Evolutionary conservation across 129 eudicot species (phyloP), one percentile per base, ranked within the genome.

Genomic region (Flaveria robusta): DNA sequence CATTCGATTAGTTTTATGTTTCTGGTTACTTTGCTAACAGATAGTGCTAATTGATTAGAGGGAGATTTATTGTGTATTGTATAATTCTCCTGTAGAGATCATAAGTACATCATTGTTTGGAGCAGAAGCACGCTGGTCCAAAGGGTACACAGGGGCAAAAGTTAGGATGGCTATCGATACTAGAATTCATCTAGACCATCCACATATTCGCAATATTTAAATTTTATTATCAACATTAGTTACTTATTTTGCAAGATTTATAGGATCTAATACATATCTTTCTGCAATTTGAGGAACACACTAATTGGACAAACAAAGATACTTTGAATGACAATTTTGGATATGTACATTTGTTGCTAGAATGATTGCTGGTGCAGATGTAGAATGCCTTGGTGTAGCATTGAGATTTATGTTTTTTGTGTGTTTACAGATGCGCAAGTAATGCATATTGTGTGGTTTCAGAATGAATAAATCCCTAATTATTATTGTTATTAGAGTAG

Each of bases 351-450:
- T 94, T 83, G 98, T 94, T 64, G 98, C 98, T 19, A 97, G 98
- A 63, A 96, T 94, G 70, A 86, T 94, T 77, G 97, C 98, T 74
- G 97, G 98, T 74, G 91, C 88, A 84, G 90, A 94, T 78, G 85
- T 85, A 18, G 96, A 94, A 70, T 94, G 98, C 76, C 96, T 88
- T 75, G 98, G 98, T 62, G 91, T 94, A 83, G 98, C 41, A 86
- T 97, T 4, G 98, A 94, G 85, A 87, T 94, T 46, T 94, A 94
- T 78, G 97, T 97, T 71, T 94, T 88, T 54, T 91, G 98, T 55
- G 97, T 94, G 71, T 94, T 94, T 78, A 94, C 98, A 52, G 98
- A 94, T 80, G 93, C 97, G 15, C 98, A 94, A 97, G 98, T 94
- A 91, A 88, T 87, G 84, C 83, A 70, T 88, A 71, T 64, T 81